Percentiles rank a stretch among this genome's conserved stretches.
These are phyloP conservation scores for Pseudocercospora crystallina DNA, from an alignment of 2,329 filamentous ascomycete genomes.

Conservation along the genomic window DNA sequence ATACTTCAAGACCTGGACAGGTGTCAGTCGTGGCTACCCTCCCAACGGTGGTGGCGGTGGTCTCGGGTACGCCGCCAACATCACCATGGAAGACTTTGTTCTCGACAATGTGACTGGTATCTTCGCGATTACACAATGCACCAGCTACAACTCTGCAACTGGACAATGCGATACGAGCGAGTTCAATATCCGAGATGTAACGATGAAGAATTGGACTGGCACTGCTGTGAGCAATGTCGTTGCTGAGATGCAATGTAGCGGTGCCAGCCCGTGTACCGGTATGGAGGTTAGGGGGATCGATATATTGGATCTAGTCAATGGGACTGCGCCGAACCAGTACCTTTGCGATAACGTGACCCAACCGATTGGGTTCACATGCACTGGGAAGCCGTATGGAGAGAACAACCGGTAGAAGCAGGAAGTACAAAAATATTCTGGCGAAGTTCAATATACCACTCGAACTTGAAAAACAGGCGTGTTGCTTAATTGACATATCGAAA, in stretches of 20 bases:
- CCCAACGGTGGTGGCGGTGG: slow-evolving; percentile 61
- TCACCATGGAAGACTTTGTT: slow-evolving; percentile 37
- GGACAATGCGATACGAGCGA: slow-evolving; percentile 30
- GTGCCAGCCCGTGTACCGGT: slow-evolving; percentile 25
- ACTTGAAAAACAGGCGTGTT: too few relatives aligned
- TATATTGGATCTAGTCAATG: slow-evolving; percentile 15
- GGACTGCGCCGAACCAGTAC: slow-evolving; percentile 22
- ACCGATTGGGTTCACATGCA: slow-evolving; percentile 27
- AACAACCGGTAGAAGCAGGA: too few relatives aligned
- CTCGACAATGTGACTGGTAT: slow-evolving; percentile 25
- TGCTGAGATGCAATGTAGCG: slow-evolving; percentile 29
- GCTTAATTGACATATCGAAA: too few relatives aligned
- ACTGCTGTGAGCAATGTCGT: slow-evolving; percentile 25
- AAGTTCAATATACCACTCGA: too few relatives aligned
- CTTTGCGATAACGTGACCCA: slow-evolving; percentile 27
- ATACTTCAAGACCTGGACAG: slow-evolving; percentile 59
- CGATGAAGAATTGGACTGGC: slow-evolving; percentile 30
- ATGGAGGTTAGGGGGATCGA: slow-evolving; percentile 15
- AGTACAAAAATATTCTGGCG: too few relatives aligned
- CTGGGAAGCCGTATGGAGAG: slow-evolving; percentile 22
- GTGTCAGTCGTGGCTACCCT: slow-evolving; percentile 47
- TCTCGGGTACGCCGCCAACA: slow-evolving; percentile 43
- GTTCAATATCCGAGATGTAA: slow-evolving; percentile 42
- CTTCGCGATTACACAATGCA: slow-evolving; percentile 29
- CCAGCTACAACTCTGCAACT: slow-evolving; percentile 21